Percentiles rank a stretch among this genome's conserved stretches.
Conservation (phyloP, 164 flowering plant genomes). For the Chimonanthus salicifolius region DNA sequence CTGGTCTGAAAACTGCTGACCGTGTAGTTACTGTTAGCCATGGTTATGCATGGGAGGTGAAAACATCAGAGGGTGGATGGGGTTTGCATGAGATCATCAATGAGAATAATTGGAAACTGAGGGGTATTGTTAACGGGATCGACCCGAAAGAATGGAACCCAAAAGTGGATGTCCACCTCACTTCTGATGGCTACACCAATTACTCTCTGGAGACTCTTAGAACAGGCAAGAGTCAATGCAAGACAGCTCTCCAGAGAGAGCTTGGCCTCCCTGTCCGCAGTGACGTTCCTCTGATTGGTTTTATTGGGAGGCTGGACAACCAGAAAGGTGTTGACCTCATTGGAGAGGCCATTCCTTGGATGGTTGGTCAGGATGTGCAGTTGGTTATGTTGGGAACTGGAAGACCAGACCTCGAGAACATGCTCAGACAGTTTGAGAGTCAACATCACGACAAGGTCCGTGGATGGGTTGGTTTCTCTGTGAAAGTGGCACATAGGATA, state of each 20-base stretch:
- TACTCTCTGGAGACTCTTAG: constrained; percentile 75
- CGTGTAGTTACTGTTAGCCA: constrained; percentile 93
- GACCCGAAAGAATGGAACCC: constrained; percentile 87
- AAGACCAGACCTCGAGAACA: constrained; percentile 63
- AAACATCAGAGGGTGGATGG: constrained; percentile 95
- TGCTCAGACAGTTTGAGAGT: constrained; percentile 69
- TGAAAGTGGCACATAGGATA: constrained; percentile 77
- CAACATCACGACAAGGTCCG: constrained; percentile 56
- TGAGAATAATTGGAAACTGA: constrained; percentile 82
- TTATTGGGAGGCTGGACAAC: constrained; percentile 84
- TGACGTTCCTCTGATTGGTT: constrained; percentile 80
- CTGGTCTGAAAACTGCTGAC: constrained; percentile 87
- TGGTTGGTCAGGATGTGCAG: constrained; percentile 79
- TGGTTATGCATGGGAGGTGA: constrained; percentile 92
- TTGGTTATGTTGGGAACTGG: constrained; percentile 91
- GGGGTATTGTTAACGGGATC: constrained; percentile 90
- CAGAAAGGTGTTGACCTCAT: constrained; percentile 96
- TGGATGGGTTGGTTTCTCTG: constrained; percentile 97
- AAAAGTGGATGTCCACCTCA: constrained; percentile 53
- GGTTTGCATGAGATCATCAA: constrained; percentile 78
- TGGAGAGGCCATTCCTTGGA: constrained; percentile 92
- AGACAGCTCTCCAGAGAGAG: constrained; percentile 89
- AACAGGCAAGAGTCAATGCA: constrained; percentile 78
- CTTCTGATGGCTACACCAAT: constrained; percentile 75
- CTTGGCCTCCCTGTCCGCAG: constrained; percentile 70